Base-by-base conservation (phyloP, 192 early-diverging fungal species). In the Backusella liffmaniae region DNA sequence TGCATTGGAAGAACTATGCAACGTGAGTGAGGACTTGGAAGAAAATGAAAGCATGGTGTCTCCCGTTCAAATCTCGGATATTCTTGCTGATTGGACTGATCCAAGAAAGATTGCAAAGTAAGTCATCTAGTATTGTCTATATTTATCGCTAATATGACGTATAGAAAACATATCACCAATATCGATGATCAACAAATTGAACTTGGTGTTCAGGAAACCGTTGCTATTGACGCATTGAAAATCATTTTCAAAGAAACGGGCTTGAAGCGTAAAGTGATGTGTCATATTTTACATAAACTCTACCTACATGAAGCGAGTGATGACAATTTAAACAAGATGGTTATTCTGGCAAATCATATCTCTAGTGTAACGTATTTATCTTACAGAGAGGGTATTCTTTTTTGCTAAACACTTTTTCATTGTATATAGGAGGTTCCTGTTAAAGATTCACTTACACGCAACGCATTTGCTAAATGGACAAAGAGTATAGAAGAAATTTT, bases 21-120 rank as follows among this genome's bases (percentile, higher is more conserved):
- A 62, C 21, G 79, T 72, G 4, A 76, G 78, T 29, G 74, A 73
- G 26, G 78, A 87, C 53, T 30, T 77, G 8, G 75, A 72, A 12
- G 79, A 82, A 62, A 77, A 80, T 59, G 79, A 85, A 39, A 77
- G 77, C 2, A 90, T 89, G 89, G 82, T 88, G 6, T 36, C 81
- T 21, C 91, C 90, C 16, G 26, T 78, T 4, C 91, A 91, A 66
- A 91, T 93, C 21, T 90, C 87, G 1, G 91, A 92, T 46, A 92
- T 94, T 81, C 66, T 96, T 41, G 76, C 92, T 34, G 90, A 93
- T 41, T 96, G 94, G 95, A 85, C 87, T 8, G 93, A 96, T 36
- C 90, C 91, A 21, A 88, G 91, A 67, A 89, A 91, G 49, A 67
- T 90, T 4, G 75, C 89, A 10, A 85, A 86, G 86, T 91, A 85